Evolutionary conservation across 78 protist genomes (phyloP).

Genomic region (Guillardia theta): DNA sequence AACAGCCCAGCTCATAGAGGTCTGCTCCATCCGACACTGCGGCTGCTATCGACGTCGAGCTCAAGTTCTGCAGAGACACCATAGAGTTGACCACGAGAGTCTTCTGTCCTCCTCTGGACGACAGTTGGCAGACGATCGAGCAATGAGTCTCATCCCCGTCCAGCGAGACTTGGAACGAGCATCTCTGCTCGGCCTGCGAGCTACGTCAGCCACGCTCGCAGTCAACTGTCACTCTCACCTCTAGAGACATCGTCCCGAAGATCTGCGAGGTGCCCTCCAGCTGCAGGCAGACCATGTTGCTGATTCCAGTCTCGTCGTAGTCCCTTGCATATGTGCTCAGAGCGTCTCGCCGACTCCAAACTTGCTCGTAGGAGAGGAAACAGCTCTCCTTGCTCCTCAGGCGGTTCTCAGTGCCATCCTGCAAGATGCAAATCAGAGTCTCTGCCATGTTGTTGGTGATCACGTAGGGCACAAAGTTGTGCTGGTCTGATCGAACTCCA

Average conservation of each 20-base stretch:
- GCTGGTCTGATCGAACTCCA: too few species aligned
- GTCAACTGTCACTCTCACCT: not conserved
- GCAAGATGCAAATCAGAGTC: not conserved
- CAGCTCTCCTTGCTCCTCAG: not conserved
- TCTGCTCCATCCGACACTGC: too few species aligned
- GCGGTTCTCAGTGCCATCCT: not conserved
- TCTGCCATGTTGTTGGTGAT: not conserved
- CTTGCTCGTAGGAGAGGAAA: conserved; percentile 22
- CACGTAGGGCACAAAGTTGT: conserved; percentile 35
- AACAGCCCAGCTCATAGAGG: too few species aligned
- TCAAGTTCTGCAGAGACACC: not conserved
- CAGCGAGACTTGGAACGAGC: too few species aligned
- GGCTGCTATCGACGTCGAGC: too few species aligned
- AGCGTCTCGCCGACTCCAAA: not conserved
- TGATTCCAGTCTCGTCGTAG: not conserved
- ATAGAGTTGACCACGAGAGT: not conserved
- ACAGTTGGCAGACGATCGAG: not conserved
- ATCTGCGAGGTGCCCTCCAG: not conserved
- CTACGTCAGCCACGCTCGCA: not conserved
- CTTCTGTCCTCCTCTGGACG: not conserved
- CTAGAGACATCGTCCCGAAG: not conserved
- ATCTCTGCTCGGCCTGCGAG: too few species aligned
- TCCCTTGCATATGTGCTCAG: not conserved
- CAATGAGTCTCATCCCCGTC: too few species aligned
- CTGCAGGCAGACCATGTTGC: not conserved